Evolutionary conservation across 352 stramenopile species (phyloP).

Genomic region (Pythium plurisporium): DNA sequence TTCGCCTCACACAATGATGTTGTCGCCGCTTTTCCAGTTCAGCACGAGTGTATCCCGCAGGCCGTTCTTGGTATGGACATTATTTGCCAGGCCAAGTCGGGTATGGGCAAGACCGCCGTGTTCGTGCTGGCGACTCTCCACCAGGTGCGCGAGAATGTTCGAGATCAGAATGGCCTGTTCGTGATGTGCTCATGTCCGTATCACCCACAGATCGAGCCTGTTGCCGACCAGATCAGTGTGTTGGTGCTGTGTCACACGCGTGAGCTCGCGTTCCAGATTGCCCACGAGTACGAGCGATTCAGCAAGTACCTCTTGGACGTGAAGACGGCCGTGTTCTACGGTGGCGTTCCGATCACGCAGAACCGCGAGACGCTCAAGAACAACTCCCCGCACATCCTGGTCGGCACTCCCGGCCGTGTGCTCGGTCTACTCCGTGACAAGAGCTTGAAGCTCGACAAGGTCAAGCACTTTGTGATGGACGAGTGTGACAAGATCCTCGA

Average conservation of each 20-base stretch:
- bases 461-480: constrained; percentile 99
- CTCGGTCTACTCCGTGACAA: constrained; percentile 91
- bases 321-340: constrained; percentile 97
- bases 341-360: constrained; percentile 92
- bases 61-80: constrained; percentile 99
- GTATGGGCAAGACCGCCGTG: constrained; percentile 99
- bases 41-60: constrained; percentile 99
- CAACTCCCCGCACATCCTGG: constrained; percentile 94
- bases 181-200: constrained; percentile 49
- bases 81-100: constrained; percentile 99
- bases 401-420: constrained; percentile 97
- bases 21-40: constrained; percentile 86
- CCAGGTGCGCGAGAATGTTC: constrained; percentile 86
- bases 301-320: constrained; percentile 97
- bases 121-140: constrained; percentile 99
- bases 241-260: constrained; percentile 99
- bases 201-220: constrained; percentile 68
- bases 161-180: constrained; percentile 12
- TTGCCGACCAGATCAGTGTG: constrained; percentile 92
- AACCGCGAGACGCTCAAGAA: constrained; percentile 98
- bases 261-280: constrained; percentile 99
- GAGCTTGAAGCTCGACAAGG: constrained; percentile 96
- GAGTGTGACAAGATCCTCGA: constrained; percentile 99
- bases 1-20: neutral
- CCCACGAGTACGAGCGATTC: constrained; percentile 99